A percentile compares a stretch with the other conserved stretches of the same genome.
Conservation (phyloP, 2,329 filamentous ascomycete species). For the Ascomycota sp. region DNA sequence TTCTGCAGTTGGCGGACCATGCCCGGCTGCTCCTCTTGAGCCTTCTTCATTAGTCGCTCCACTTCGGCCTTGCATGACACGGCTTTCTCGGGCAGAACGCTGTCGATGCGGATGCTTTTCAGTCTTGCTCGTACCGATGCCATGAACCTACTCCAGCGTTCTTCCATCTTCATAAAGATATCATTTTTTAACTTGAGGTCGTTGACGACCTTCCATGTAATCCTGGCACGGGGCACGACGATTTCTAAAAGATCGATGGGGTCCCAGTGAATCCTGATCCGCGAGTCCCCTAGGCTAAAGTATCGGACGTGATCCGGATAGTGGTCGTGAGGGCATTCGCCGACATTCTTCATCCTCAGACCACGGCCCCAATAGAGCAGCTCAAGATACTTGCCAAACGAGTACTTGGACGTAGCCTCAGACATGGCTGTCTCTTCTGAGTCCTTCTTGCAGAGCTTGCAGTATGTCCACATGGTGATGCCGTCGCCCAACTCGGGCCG, state of each 20-base stretch:
- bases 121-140: constrained; percentile 65
- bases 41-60: constrained; percentile 55
- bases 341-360: constrained; percentile 49
- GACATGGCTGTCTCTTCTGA: constrained; percentile 85
- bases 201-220: constrained; percentile 96
- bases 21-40: constrained; percentile 61
- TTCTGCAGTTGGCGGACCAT: constrained; percentile 65
- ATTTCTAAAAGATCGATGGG: constrained; percentile 85
- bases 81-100: constrained; percentile 68
- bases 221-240: constrained; percentile 68
- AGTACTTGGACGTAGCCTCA: constrained; percentile 90
- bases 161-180: constrained; percentile 61
- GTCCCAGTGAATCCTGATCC: constrained; percentile 80
- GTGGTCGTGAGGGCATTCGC: constrained; percentile 71
- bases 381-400: constrained; percentile 95
- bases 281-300: constrained; percentile 73
- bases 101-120: constrained; percentile 78
- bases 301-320: constrained; percentile 83
- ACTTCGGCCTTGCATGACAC: constrained; percentile 69
- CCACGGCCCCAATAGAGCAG: constrained; percentile 88
- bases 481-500: constrained; percentile 29
- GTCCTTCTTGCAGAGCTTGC: constrained; percentile 78
- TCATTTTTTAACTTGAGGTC: constrained; percentile 88
- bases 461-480: constrained; percentile 96
- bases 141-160: constrained; percentile 73